Evolutionary conservation across 805 yeast genomes (phyloP), one percentile per base, ranked within the genome.

Genomic region (Nakazawaea peltata): DNA sequence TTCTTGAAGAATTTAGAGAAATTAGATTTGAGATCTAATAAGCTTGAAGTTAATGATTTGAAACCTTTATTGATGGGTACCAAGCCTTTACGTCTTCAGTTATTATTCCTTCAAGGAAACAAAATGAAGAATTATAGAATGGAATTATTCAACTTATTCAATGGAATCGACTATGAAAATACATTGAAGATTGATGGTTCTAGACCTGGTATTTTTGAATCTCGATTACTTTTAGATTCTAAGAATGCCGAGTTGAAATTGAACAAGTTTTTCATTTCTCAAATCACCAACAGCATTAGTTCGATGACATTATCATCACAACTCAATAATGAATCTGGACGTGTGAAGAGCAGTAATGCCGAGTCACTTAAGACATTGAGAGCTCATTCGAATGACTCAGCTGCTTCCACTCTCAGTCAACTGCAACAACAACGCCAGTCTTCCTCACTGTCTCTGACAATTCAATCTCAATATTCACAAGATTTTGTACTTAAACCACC

Each of bases 151-250:
- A 74, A 75, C 49, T 50, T 74, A 33, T 59, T 71, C 44, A 73
- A 73, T 46, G 79, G 78, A 7, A 67, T 70, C 26, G 64, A 60
- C 38, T 66, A 65, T 40, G 58, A 59, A 17, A 71, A 71, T 42
- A 47, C 48, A 6, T 47, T 74, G 40, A 69, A 69, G 44, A 68
- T 74, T 26, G 81, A 74, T 48, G 80, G 77, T 29, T 71, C 79
- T 3, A 51, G 69, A 35, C 81, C 81, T 1, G 80, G 81, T 1
- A 71, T 74, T 37, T 71, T 74, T 53, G 81, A 74, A 52, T 63
- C 71, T 15, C 68, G 80, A 22, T 48, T 74, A 45, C 51, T 74
- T 19, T 55, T 74, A 34, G 79, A 72, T 42, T 56, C 66, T 2
- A 74, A 68, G 41, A 57, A 60, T 17, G 70, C 77, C 1, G 56